Evolutionary conservation across 2,329 filamentous ascomycete genomes (phyloP), one percentile per base, ranked within the genome.

Genomic region (Cytospora schulzeri): DNA sequence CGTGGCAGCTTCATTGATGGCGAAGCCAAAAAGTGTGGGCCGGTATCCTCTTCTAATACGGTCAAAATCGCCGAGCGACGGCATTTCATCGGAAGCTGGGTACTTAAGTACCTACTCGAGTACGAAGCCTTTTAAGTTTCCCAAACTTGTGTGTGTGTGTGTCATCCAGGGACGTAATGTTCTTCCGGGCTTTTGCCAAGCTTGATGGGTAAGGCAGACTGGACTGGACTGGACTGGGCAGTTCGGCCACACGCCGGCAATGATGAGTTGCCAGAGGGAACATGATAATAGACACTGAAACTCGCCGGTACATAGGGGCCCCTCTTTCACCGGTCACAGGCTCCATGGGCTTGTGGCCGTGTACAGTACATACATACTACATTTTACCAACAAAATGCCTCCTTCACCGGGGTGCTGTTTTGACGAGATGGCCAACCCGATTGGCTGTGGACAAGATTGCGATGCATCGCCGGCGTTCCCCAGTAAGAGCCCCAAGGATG

Each of bases 391-490:
- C 8, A 2, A 33, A 22, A 48, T 48, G 45, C 45, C 22, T 45
- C 17, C 2, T 22, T n/a, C 8, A 45, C 41, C 6, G 45, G 14
- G n/a, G n/a, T 22, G 22, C 24, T 17, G n/a, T 19, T 7, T 22
- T n/a, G n/a, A 22, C 15, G 33, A 35, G 33, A 15, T 35, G 8
- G 22, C 45, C 8, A 9, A 35, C 45, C 9, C 45, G 45, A 24
- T 22, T 48, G 45, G 45, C n/a, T 48, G 22, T 24, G 38, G 19
- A 4, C 2, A 41, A 41, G n/a, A 41, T 19, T 19, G 38, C 38
- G 45, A 48, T 48, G 45, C 45, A 48, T 48, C 45, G 45, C 45
- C 45, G n/a, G n/a, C 45, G n/a, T 48, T n/a, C 45, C 33, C n/a
- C 45, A 45, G 17, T 22, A n/a, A n/a, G n/a, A n/a, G n/a, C n/a